These are phyloP conservation scores for Pleurotus djamor DNA, from an alignment of 768 basidiomycete genomes.

Conservation along the genomic window DNA sequence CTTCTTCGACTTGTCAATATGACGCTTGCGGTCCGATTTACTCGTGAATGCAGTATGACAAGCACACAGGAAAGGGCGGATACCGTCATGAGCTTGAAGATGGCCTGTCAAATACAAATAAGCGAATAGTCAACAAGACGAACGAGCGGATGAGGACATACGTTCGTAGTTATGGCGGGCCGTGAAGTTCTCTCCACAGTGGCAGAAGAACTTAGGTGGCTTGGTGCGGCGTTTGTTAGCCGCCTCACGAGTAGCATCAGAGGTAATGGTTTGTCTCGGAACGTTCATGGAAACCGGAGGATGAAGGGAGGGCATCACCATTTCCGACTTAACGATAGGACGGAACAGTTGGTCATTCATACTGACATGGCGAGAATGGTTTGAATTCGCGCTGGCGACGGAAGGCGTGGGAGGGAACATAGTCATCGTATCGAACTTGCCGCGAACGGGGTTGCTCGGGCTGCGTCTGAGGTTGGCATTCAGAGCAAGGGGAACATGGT, in stretches of 20 bases:
- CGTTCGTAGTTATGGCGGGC: constrained; percentile 1
- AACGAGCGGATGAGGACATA: neutral
- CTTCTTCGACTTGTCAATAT: constrained; percentile 1
- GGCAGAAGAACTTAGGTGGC: constrained; percentile 2
- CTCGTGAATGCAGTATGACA: constrained; percentile 2
- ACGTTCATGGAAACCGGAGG: neutral
- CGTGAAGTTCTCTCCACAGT: neutral
- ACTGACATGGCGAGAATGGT: neutral
- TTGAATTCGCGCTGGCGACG: neutral
- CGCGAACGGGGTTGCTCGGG: neutral
- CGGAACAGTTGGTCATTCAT: neutral
- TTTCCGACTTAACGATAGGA: neutral
- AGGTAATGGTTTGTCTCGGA: neutral
- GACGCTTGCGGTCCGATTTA: constrained; percentile 6
- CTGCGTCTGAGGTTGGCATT: neutral
- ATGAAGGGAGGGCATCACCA: neutral
- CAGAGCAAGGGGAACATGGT: neutral
- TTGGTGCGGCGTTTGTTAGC: neutral
- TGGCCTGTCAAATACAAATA: neutral
- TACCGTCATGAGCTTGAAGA: constrained; percentile 3
- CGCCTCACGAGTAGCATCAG: constrained; percentile 4
- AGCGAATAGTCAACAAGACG: neutral
- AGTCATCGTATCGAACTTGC: neutral
- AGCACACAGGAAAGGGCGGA: constrained; percentile 1
- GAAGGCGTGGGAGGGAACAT: neutral